Evolutionary conservation across 441 rosid genomes (phyloP), one percentile per base, ranked within the genome.

Genomic region (Capsella rubella): DNA sequence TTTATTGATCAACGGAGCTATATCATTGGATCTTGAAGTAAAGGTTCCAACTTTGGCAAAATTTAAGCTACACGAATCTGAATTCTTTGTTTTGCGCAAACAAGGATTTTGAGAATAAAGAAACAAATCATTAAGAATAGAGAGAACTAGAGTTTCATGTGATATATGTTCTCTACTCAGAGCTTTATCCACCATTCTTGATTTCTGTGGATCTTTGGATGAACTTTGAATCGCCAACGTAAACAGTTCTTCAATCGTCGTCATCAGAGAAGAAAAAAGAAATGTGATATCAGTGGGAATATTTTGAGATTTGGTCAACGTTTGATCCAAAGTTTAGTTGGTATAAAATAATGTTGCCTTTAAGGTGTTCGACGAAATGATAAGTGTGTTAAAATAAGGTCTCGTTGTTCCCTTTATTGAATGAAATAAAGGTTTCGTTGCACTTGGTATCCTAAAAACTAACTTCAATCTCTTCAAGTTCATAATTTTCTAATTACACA

Each of bases 1-100:
- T 60, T 40, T 40, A 59, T 18, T 37, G 64, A 21, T 35, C 21
- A 46, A 46, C 6, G 50, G 50, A 69, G 50, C 12, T 52, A 3
- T 53, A 1, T 60, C 60, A 7, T 50, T 71, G 29, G 77, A 64
- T 68, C 12, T 68, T 61, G 66, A 54, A 29, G 65, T 62, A 40
- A 87, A 80, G 25, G 85, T 88, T 78, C 89, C 97, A 39, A 90
- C 87, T 80, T 87, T 88, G 1, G 99, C 97, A 78, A 95, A 95
- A 45, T 81, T 84, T 80, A 87, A 76, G 74, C 82, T 89, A 76
- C 81, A 81, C 6, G 82, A 82, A 63, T 90, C 84, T 39, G 80
- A 80, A 77, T 86, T 87, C 72, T 78, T 82, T 57, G 80, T 69
- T 67, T 76, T 83, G 64, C 64, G 78, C 18, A 82, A 61, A 66